Base-by-base conservation (phyloP, 2,329 filamentous ascomycete genomes). In the Arthrobotrys sinensis region DNA sequence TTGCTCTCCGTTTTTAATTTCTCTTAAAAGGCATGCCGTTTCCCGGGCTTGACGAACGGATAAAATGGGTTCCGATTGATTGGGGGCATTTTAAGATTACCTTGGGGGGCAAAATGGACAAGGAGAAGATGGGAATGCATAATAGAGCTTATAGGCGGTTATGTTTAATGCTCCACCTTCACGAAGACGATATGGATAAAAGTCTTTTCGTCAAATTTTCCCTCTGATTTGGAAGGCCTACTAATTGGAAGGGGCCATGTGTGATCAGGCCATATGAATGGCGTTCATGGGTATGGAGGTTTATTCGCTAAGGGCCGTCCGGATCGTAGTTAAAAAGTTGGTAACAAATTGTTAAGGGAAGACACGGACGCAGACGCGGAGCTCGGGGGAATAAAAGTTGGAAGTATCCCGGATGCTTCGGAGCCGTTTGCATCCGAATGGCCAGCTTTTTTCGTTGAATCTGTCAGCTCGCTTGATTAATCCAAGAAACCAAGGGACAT, bases 391-490 rank as follows among this genome's bases (percentile, higher is more conserved):
- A 69, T 62, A 68, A 69, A 52, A 46, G 28, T 63, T 62, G 21
- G 52, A 60, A 48, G 38, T 24, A 34, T 16, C 28, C 32, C 73
- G 73, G 73, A 77, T 66, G 62, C 73, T 71, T 71, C 73, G 73
- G 73, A 71, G 73, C 73, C 73, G 73, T 77, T 77, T 66, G 62
- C 60, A 71, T 77, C 73, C 73, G 73, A 67, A 62, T 21, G 19
- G 16, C 21, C 66, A 19, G 38, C 14, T 63, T 34, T 64, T 72
- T 48, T 45, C 11, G 24, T 28, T 4, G 48, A 2, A 21, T 12
- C 60, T 38, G 60, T 73, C 60, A 65, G 60, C 69, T 73, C 69
- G 69, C 69, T 50, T 73, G 69, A 40, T 64, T 32, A 11, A 43
- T 16, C 50, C 60, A 65, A 53, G 40, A 55, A 55, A 73, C 38